phyloP scores from a whole-genome alignment of 2,329 filamentous ascomycete genomes.

The Fusarium musae region DNA sequence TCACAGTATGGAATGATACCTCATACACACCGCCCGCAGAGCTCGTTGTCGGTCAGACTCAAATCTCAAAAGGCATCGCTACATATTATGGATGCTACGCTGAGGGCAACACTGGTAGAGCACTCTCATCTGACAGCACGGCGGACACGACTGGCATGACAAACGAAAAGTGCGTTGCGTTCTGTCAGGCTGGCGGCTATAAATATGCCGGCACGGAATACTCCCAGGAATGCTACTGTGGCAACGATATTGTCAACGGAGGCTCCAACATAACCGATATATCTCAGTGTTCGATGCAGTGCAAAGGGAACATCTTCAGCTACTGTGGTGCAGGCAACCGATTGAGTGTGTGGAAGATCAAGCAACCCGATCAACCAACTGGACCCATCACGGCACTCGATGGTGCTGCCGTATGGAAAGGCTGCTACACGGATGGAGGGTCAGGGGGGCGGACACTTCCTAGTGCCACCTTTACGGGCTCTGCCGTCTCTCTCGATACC shows the following conservation, averaged over 20 bases:
- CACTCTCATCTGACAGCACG: slow-evolving; percentile 30
- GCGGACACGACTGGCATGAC: slow-evolving; percentile 37
- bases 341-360: slow-evolving; percentile 39
- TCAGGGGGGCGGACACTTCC: slow-evolving; percentile 35
- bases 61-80: slow-evolving; percentile 28
- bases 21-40: slow-evolving; percentile 26
- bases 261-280: slow-evolving; percentile 30
- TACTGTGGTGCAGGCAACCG: slow-evolving; percentile 42
- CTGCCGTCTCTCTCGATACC: slow-evolving; percentile 33
- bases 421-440: slow-evolving; percentile 40
- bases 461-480: slow-evolving; percentile 27
- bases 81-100: slow-evolving; percentile 38
- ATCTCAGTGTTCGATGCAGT: slow-evolving; percentile 42
- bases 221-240: slow-evolving; percentile 49
- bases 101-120: slow-evolving; percentile 24
- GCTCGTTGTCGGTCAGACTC: slow-evolving; percentile 30
- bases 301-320: slow-evolving; percentile 38
- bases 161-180: slow-evolving; percentile 44
- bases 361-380: slow-evolving; percentile 19
- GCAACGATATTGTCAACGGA: slow-evolving; percentile 33
- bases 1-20: slow-evolving; percentile 40
- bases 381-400: slow-evolving; percentile 25
- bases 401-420: slow-evolving; percentile 25
- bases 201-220: slow-evolving; percentile 52
- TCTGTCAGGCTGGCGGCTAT: slow-evolving; percentile 46